Evolutionary conservation across 441 rosid species (phyloP).

Genomic region (Populus hybrid): DNA sequence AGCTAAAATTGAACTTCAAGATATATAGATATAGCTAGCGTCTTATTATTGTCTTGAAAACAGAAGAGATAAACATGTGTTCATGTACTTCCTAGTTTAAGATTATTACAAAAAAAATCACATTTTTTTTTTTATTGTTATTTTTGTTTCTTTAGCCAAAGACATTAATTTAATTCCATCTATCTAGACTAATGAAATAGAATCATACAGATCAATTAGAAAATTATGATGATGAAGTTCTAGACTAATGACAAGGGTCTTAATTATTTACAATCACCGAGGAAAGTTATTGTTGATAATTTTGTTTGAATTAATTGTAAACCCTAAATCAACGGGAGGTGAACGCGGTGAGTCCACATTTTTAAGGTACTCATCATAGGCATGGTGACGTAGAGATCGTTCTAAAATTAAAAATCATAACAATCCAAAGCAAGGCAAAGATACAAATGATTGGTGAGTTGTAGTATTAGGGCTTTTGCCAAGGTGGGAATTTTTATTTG

Average conservation of each 20-base stretch:
- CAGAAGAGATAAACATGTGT: no score
- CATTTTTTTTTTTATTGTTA: no score
- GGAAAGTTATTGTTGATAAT: neutral
- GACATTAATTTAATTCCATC: no score
- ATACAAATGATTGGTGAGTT: constrained; percentile 34
- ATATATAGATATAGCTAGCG: no score
- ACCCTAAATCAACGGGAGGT: constrained; percentile 43
- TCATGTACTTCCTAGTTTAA: no score
- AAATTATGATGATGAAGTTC: neutral
- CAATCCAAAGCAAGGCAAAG: constrained; percentile 25
- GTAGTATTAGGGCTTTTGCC: constrained; percentile 37
- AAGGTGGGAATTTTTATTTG: constrained; percentile 27
- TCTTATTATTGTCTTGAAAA: no score
- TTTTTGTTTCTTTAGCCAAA: no score
- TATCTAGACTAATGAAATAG: no score
- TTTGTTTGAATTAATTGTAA: neutral
- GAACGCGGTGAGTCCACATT: constrained; percentile 34
- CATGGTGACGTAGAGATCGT: constrained; percentile 32
- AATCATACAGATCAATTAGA: neutral
- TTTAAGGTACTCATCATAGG: constrained; percentile 37
- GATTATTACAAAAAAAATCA: no score
- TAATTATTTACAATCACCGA: neutral
- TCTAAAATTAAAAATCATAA: constrained; percentile 12
- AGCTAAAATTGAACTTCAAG: no score
- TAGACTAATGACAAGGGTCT: neutral